Base-by-base conservation (phyloP, 2,329 filamentous ascomycete genomes). In the Pseudocercospora musae region DNA sequence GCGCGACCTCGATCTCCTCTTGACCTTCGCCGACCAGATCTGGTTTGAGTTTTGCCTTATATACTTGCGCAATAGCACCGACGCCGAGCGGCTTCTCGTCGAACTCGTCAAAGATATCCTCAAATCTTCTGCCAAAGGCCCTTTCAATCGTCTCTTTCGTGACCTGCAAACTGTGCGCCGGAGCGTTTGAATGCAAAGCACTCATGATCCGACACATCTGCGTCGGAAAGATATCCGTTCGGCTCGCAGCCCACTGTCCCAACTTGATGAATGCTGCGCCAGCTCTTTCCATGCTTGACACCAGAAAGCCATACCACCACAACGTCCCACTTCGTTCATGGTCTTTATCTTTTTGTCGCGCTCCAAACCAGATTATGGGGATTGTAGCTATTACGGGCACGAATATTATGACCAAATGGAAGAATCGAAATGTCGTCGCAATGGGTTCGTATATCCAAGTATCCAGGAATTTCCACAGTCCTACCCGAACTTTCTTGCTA, bases 191-290 rank as follows among this genome's bases (percentile, higher is more conserved):
- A 78, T 99, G 95, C 50, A 99, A 84, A 65, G 92, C 90, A 1
- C 93, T 96, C 94, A 99, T 95, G 74, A 93, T 87, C 48, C 85
- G 85, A 78, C 95, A 99, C 85, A 99, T 87, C 76, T 97, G 88
- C 21, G 85, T 89, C 1, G 95, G 95, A 74, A 99, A 99, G 73
- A 99, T 96, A 77, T 99, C 95, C 46, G 93, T 91, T 74, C 95
- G 85, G 4, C 95, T 98, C 2, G 95, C 95, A 18, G 95, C 95
- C 95, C 95, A 99, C 87, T 99, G 95, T 15, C 95, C 95, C 59
- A 99, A 86, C 87, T 99, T 99, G 79, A 99, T 99, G 73, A 99
- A 99, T 0, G 95, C 92, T 49, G 95, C 93, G 0, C 95, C 95
- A 18, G 94, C 92, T 73, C 88, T 84, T 78, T 99, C 94, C 95